phyloP scores from a whole-genome alignment of 1,139 yeast genomes.

The Yamadazyma membranifaciens region DNA sequence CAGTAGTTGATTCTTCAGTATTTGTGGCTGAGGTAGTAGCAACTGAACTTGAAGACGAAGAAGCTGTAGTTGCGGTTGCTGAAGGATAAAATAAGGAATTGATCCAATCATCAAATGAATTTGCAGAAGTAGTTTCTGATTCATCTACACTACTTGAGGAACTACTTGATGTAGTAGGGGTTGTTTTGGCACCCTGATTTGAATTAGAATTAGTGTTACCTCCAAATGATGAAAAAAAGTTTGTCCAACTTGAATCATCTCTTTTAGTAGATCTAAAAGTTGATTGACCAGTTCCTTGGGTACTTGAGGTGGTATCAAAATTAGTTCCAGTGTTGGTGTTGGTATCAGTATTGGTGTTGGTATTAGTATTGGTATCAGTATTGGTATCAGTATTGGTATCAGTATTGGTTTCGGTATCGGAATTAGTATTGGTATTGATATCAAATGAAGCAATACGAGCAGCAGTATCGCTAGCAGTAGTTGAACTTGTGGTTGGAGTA shows the following conservation, averaged over 20 bases:
- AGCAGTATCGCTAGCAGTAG: not conserved
- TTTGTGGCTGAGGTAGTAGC: constrained; percentile 7
- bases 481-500: not conserved
- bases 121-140: not conserved
- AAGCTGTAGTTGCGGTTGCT: constrained; percentile 1
- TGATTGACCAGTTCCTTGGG: too few species aligned
- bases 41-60: constrained; percentile 4
- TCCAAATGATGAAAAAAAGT: not conserved
- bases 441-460: not conserved
- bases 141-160: not conserved
- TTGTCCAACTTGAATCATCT: constrained; percentile 1
- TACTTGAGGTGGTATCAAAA: not conserved
- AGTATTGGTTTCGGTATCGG: not conserved
- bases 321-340: not conserved
- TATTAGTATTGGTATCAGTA: not conserved
- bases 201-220: not conserved
- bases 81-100: constrained; percentile 6
- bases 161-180: not conserved
- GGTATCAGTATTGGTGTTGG: not conserved
- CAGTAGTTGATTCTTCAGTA: constrained; percentile 2
- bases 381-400: not conserved
- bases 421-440: not conserved
- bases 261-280: not conserved
- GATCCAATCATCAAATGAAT: constrained; percentile 8
- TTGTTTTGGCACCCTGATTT: not conserved